Evolutionary conservation across 2,329 filamentous ascomycete species (phyloP), one percentile per base, ranked within the genome.

Genomic region (Lasiodiplodia gonubiensis): DNA sequence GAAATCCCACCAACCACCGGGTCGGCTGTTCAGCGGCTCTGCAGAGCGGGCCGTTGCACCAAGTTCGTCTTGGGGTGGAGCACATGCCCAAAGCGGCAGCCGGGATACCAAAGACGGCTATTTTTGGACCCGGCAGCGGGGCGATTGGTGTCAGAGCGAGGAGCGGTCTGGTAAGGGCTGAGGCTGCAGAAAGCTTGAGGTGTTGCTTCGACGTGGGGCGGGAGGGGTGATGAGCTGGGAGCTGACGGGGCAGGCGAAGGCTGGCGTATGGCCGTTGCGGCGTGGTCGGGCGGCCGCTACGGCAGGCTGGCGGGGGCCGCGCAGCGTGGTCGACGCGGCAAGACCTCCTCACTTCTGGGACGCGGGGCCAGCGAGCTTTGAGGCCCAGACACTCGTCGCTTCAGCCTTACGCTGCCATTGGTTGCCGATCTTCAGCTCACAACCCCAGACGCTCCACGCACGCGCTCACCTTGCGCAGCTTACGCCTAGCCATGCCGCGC

Each of bases 401-500:
- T 63, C 59, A 63, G 59, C 59, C 59, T 51, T 63, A 63, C n/a
- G 42, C 42, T 51, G 46, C 59, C 42, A 63, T 63, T 63, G 59
- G 57, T 42, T 33, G 23, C 57, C 25, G 57, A 30, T 61, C 39
- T 42, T 35, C 57, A 61, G 39, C 39, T 60, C 30, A 14, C 55
- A 33, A 37, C 57, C 57, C 57, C 57, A 61, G 57, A 61, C 35
- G 57, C 57, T 27, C 55, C 35, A n/a, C 18, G 37, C 27, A n/a
- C 52, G 23, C 33, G 54, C 52, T 53, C 51, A 21, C 53, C 54
- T 21, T 16, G 35, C 39, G 42, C 57, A 63, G 59, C 59, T 63
- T 63, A 63, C 59, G 57, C 57, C 57, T 46, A 61, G 57, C 57
- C 27, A 30, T 27, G 35, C 37, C 35, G 39, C 35, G 39, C 59